Evolutionary conservation across 805 yeast species (phyloP).

Genomic region (Saturnispora quitensis): DNA sequence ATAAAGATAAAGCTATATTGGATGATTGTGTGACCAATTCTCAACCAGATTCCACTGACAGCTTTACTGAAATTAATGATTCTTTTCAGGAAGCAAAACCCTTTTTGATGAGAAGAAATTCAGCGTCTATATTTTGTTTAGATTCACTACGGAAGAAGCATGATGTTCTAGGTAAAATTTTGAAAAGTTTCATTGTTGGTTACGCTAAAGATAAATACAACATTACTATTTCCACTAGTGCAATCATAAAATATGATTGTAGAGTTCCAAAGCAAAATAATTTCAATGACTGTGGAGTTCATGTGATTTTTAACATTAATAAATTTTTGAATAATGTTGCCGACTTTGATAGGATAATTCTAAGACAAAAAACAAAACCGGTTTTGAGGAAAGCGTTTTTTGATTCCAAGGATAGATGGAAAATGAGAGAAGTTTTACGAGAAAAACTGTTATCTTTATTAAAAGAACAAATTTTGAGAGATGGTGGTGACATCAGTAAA

Average conservation of each 20-base stretch:
- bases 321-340: constrained; percentile 45
- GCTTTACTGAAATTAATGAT: background rate
- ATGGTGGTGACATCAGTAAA: constrained; percentile 18
- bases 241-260: constrained; percentile 29
- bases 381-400: constrained; percentile 16
- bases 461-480: constrained; percentile 19
- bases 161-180: constrained; percentile 39
- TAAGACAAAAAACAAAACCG: constrained; percentile 11
- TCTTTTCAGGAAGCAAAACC: background rate
- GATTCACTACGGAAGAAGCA: constrained; percentile 70
- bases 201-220: constrained; percentile 62
- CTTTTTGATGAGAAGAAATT: constrained; percentile 1
- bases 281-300: constrained; percentile 91
- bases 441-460: constrained; percentile 19
- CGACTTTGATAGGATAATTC: constrained; percentile 28
- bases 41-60: background rate
- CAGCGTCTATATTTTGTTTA: constrained; percentile 46
- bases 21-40: background rate
- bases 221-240: constrained; percentile 35
- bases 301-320: constrained; percentile 65
- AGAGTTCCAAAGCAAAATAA: constrained; percentile 78
- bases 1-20: background rate
- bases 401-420: constrained; percentile 19
- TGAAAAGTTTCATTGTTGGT: constrained; percentile 49
- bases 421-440: constrained; percentile 20